Percentiles rank a stretch among this genome's conserved stretches.
Conservation (phyloP, 1,139 yeast genomes). For the Candida anutae region DNA sequence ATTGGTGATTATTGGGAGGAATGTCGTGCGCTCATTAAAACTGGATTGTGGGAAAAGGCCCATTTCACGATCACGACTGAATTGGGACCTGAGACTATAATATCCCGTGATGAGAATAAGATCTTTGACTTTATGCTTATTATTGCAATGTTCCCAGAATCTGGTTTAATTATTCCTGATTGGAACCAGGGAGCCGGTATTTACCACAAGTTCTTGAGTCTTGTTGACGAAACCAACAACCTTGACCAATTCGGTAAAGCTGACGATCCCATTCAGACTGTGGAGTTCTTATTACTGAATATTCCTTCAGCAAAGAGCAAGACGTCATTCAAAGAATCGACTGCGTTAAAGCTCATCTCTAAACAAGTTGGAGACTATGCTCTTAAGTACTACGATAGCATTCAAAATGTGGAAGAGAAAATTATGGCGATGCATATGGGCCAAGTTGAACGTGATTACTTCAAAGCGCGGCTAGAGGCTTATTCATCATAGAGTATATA, state of each 20-base stretch:
- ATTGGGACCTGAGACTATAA: slow-evolving; percentile 65
- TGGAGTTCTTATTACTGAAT: slow-evolving; percentile 32
- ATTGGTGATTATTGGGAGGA: slow-evolving; percentile 51
- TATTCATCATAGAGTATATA: neutral
- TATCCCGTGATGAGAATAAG: slow-evolving; percentile 29
- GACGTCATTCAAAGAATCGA: slow-evolving; percentile 24
- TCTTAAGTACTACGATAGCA: slow-evolving; percentile 12
- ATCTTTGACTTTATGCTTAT: slow-evolving; percentile 26
- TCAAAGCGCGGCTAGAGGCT: slow-evolving; percentile 13
- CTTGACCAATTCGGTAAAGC: too few species aligned
- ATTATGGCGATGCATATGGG: slow-evolving; percentile 35
- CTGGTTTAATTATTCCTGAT: slow-evolving; percentile 30
- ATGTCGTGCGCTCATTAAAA: slow-evolving; percentile 54
- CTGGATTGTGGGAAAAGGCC: slow-evolving; percentile 55
- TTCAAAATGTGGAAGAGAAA: slow-evolving; percentile 15
- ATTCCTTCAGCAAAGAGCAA: slow-evolving; percentile 30
- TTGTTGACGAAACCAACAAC: slow-evolving; percentile 14
- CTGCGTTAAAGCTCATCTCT: slow-evolving; percentile 47
- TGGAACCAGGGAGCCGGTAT: slow-evolving; percentile 63
- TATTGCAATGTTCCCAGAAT: slow-evolving; percentile 39
- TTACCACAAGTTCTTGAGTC: slow-evolving; percentile 38
- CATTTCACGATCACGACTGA: slow-evolving; percentile 45
- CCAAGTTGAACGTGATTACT: slow-evolving; percentile 38
- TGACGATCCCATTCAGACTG: slow-evolving; percentile 3
- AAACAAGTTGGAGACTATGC: slow-evolving; percentile 38